A percentile compares a stretch with the other conserved stretches of the same genome.
These are phyloP conservation scores for Rhododendron williamsianum DNA, from an alignment of 148 eudicot species.

Conservation along the genomic window DNA sequence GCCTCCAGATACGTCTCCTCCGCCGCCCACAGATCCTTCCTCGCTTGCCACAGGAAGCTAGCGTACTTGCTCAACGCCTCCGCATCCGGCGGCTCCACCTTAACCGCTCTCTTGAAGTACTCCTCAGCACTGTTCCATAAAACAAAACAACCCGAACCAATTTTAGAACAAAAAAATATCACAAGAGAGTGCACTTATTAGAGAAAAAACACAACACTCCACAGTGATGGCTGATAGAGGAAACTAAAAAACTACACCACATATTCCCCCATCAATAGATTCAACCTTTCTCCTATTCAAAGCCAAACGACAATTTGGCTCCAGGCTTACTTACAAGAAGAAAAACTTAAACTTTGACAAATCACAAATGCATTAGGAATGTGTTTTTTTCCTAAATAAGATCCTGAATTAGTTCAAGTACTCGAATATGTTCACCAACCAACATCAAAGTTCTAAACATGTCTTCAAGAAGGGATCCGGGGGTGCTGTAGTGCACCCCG, in stretches of 20 bases:
- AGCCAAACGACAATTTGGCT: neutral
- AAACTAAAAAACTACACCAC: neutral
- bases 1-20: constrained; percentile 90
- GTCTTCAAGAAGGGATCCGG: too few relatives aligned
- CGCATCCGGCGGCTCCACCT: constrained; percentile 79
- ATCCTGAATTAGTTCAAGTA: too few relatives aligned
- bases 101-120: constrained; percentile 74
- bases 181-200: neutral
- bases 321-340: too few relatives aligned
- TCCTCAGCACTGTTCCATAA: constrained; percentile 67
- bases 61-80: constrained; percentile 87
- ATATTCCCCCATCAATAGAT: neutral
- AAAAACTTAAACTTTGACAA: too few relatives aligned
- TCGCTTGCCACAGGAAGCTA: constrained; percentile 70
- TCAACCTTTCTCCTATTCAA: neutral
- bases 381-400: too few relatives aligned
- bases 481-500: too few relatives aligned
- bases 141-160: neutral
- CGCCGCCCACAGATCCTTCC: constrained; percentile 89
- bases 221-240: neutral
- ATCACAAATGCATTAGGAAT: too few relatives aligned
- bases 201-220: neutral
- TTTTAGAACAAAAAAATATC: neutral
- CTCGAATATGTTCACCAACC: too few relatives aligned
- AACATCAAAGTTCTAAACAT: too few relatives aligned